Evolutionary conservation across 2,329 filamentous ascomycete genomes (phyloP).

Genomic region (Xylariaceae sp.): DNA sequence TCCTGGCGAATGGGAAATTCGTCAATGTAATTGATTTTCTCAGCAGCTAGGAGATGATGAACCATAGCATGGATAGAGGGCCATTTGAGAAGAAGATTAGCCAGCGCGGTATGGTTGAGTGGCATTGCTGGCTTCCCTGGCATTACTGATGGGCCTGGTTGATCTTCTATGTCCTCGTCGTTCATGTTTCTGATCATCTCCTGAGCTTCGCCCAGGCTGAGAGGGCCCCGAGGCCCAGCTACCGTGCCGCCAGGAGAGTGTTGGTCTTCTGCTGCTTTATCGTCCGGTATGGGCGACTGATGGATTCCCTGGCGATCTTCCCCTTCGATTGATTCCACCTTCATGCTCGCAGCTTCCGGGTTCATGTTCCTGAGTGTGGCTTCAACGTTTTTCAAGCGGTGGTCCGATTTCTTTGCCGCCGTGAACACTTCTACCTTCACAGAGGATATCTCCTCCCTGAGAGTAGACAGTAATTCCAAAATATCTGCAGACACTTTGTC

Average conservation of each 20-base stretch:
- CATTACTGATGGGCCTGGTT: slow-evolving; percentile 47
- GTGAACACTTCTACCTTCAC: slow-evolving; percentile 15
- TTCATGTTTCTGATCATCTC: slow-evolving; percentile 30
- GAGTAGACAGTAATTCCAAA: slow-evolving; percentile 45
- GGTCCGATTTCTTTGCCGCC: slow-evolving; percentile 23
- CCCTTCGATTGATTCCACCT: slow-evolving; percentile 29
- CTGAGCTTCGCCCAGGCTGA: slow-evolving; percentile 27
- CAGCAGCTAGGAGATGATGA: slow-evolving; percentile 39
- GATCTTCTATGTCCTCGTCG: slow-evolving; percentile 45
- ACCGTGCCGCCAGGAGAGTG: slow-evolving; percentile 27
- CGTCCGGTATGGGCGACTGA: slow-evolving; percentile 15
- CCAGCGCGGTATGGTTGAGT: slow-evolving; percentile 84
- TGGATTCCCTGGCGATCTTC: slow-evolving; percentile 23
- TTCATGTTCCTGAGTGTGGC: slow-evolving; percentile 22
- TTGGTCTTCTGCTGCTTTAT: slow-evolving; percentile 17
- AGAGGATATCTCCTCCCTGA: slow-evolving; percentile 30
- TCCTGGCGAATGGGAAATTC: slow-evolving; percentile 76
- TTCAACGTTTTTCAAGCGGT: slow-evolving; percentile 36
- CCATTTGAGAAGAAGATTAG: slow-evolving; percentile 74
- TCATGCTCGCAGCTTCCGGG: slow-evolving; percentile 24
- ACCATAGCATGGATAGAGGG: slow-evolving; percentile 64
- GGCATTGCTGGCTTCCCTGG: slow-evolving; percentile 68
- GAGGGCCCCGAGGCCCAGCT: slow-evolving; percentile 13
- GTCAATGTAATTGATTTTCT: slow-evolving; percentile 52
- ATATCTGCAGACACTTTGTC: slow-evolving; percentile 60